These are phyloP conservation scores for Simmondsia chinensis DNA, from an alignment of 148 eudicot genomes.

Conservation along the genomic window DNA sequence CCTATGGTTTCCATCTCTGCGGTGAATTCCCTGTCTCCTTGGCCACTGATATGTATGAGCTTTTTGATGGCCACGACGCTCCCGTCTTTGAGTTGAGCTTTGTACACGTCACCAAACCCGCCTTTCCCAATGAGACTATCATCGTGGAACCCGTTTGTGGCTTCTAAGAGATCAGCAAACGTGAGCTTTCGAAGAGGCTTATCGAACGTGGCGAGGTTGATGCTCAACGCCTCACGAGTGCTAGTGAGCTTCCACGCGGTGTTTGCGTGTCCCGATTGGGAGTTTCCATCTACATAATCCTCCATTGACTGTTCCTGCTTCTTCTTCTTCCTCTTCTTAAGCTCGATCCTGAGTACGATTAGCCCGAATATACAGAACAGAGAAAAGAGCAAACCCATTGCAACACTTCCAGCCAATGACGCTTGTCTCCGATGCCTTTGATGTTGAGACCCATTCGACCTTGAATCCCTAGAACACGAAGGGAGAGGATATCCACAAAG, in stretches of 20 bases:
- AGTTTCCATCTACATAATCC: conserved; percentile 51
- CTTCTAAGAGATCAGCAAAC: conserved; percentile 77
- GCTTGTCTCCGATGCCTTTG: conserved; percentile 42
- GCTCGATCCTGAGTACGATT: conserved; percentile 44
- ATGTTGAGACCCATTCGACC: conserved; percentile 15
- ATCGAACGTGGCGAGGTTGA: conserved; percentile 70
- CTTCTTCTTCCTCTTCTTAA: conserved; percentile 55
- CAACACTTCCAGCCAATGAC: conserved; percentile 66
- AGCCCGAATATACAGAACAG: conserved; percentile 68
- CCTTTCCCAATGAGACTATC: conserved; percentile 71
- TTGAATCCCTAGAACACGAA: conserved; percentile 18
- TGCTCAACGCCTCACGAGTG: conserved; percentile 68
- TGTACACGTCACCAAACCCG: conserved; percentile 92
- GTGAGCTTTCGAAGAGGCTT: conserved; percentile 77
- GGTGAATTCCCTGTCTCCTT: conserved; percentile 83
- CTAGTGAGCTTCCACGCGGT: conserved; percentile 60
- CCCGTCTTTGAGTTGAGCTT: conserved; percentile 79
- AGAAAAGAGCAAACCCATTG: conserved; percentile 65
- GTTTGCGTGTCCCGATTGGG: conserved; percentile 40
- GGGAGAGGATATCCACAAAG: conserved; percentile 84
- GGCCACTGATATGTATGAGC: conserved; percentile 73
- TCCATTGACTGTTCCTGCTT: conserved; percentile 48
- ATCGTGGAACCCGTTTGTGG: conserved; percentile 82
- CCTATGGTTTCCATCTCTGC: conserved; percentile 97
- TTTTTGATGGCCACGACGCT: conserved; percentile 83